Evolutionary conservation across 352 stramenopile genomes (phyloP).

Genomic region (Phytopythium kandeliae): DNA sequence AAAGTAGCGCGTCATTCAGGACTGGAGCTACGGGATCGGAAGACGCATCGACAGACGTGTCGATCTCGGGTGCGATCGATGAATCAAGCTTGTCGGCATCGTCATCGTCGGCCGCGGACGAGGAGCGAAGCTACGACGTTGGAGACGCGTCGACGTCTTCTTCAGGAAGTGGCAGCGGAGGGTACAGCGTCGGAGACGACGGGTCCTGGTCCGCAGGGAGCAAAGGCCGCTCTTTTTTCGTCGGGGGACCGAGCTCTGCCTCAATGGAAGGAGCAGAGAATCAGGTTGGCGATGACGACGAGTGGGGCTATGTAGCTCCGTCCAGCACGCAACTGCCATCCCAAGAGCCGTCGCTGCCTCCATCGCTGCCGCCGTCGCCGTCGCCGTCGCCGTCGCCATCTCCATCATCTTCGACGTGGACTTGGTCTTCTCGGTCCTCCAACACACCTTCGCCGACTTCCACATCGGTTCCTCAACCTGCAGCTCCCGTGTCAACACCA

Average conservation of each 20-base stretch:
- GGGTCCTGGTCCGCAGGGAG: not conserved
- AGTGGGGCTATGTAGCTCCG: not conserved
- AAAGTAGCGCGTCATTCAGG: not conserved
- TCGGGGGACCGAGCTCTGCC: not conserved
- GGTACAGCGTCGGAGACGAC: not conserved
- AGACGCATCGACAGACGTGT: not conserved
- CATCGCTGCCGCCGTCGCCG: not conserved
- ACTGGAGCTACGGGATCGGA: no score
- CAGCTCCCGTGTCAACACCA: not conserved
- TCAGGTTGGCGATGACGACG: not conserved
- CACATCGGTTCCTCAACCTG: not conserved
- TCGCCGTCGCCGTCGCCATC: not conserved
- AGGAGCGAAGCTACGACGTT: conserved; percentile 1
- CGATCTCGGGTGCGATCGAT: not conserved
- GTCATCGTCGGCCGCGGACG: not conserved
- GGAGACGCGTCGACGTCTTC: not conserved
- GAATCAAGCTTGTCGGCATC: not conserved
- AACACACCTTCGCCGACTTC: not conserved
- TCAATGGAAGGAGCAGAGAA: not conserved
- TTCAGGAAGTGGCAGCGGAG: not conserved
- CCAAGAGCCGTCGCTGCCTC: not conserved
- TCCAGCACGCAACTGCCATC: not conserved
- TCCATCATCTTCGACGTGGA: not conserved
- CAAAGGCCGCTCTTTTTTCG: not conserved
- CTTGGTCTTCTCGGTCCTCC: not conserved